These are phyloP conservation scores for Russula foetens DNA, from an alignment of 768 basidiomycete species.

Conservation along the genomic window DNA sequence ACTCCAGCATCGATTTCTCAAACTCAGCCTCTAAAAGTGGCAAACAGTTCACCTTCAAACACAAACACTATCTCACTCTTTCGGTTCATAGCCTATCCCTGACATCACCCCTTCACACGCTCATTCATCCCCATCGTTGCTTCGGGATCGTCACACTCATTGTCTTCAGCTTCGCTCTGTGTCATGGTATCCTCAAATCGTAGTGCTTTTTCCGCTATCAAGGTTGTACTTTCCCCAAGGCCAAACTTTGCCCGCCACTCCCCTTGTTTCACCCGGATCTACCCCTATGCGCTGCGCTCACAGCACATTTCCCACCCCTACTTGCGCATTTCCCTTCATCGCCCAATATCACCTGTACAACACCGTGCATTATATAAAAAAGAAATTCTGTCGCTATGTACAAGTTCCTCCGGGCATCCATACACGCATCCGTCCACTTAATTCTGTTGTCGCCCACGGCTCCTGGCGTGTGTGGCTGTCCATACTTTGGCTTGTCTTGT, in stretches of 20 bases:
- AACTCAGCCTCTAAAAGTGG: neutral
- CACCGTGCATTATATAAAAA: constrained; percentile 13
- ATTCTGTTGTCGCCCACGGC: neutral
- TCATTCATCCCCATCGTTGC: constrained; percentile 7
- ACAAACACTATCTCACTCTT: constrained; percentile 5
- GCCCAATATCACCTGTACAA: constrained; percentile 17
- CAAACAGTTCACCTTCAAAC: neutral
- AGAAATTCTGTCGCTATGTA: constrained; percentile 5
- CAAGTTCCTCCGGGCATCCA: constrained; percentile 7
- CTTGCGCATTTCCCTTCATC: constrained; percentile 8
- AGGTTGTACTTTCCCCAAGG: neutral
- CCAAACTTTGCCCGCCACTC: neutral
- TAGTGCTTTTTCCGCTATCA: neutral
- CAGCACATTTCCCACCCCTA: constrained; percentile 6
- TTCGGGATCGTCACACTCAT: constrained; percentile 13
- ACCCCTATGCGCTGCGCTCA: constrained; percentile 5
- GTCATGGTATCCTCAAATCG: constrained; percentile 4
- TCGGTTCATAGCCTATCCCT: constrained; percentile 4
- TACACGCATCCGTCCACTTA: neutral
- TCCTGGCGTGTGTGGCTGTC: constrained; percentile 4
- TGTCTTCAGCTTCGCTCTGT: constrained; percentile 4
- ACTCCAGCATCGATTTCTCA: too few relatives aligned
- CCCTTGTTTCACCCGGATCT: neutral
- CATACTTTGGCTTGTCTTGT: constrained; percentile 6
- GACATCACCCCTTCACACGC: constrained; percentile 12